Percentiles rank a stretch among this genome's conserved stretches.
phyloP scores from a whole-genome alignment of 1,284 basidiomycete species.

The Tilletia setariae region DNA sequence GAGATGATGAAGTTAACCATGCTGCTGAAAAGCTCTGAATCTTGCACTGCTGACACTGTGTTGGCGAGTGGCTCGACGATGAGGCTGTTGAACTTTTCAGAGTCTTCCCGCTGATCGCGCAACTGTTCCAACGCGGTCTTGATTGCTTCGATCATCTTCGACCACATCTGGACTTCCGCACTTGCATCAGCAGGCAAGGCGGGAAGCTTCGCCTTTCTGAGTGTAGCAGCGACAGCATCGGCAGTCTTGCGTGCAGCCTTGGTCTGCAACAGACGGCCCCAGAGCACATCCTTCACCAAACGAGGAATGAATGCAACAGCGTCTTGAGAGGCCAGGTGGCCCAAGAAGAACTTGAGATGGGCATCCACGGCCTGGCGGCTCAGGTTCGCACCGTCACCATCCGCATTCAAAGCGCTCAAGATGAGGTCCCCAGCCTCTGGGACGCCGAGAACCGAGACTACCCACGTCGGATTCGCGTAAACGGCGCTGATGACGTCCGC shows the following conservation, averaged over 20 bases:
- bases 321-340: slow-evolving; percentile 21
- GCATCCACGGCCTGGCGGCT: slow-evolving; percentile 21
- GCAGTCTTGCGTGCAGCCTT: slow-evolving; percentile 10
- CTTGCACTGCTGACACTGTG: not conserved
- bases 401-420: slow-evolving; percentile 7
- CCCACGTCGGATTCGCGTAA: slow-evolving; percentile 21
- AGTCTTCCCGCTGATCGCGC: not conserved
- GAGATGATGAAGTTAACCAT: not conserved
- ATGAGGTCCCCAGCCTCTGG: not conserved
- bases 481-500: slow-evolving; percentile 32
- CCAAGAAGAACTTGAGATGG: slow-evolving; percentile 27
- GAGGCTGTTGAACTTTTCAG: not conserved
- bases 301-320: not conserved
- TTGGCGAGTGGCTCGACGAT: not conserved
- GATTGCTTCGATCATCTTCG: not conserved
- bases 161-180: not conserved
- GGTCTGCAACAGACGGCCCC: slow-evolving; percentile 14
- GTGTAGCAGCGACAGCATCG: slow-evolving; percentile 20
- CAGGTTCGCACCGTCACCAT: not conserved
- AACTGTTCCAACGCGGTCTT: not conserved
- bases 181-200: not conserved
- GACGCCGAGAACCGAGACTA: not conserved
- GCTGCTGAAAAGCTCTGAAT: not conserved
- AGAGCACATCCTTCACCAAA: slow-evolving; percentile 1
- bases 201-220: slow-evolving; percentile 25